phyloP scores from a whole-genome alignment of 306 rosid species.

The Lithocarpus polystachyus region DNA sequence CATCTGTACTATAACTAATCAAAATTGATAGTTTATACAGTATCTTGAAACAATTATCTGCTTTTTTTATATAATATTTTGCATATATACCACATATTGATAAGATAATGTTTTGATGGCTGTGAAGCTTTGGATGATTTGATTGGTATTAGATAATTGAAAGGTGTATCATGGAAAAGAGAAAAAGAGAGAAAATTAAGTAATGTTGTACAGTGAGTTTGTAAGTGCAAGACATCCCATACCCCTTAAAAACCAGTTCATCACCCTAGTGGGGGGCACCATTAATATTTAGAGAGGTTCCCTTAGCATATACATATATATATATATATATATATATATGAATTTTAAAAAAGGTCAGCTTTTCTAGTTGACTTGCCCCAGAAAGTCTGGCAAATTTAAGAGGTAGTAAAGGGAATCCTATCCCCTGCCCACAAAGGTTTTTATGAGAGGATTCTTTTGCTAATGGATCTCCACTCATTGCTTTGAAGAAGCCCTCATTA shows the following conservation, averaged over 20 bases:
- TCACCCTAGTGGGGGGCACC: slow-evolving; percentile 62
- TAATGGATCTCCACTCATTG: slow-evolving; percentile 71
- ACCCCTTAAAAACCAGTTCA: slow-evolving; percentile 38
- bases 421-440: slow-evolving; percentile 56
- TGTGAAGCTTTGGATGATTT: background rate
- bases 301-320: slow-evolving; percentile 23
- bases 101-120: background rate
- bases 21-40: slow-evolving; percentile 6
- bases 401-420: slow-evolving; percentile 67
- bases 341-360: slow-evolving; percentile 36
- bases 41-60: background rate
- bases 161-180: too few species aligned
- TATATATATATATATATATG: too few species aligned
- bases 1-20: slow-evolving; percentile 15
- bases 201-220: background rate
- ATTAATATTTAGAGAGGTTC: slow-evolving; percentile 51
- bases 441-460: slow-evolving; percentile 55
- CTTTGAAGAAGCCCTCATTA: slow-evolving; percentile 33
- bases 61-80: background rate
- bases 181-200: background rate
- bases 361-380: slow-evolving; percentile 79
- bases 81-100: background rate
- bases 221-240: slow-evolving; percentile 19
- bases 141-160: background rate
- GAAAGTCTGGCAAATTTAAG: slow-evolving; percentile 78